These are phyloP conservation scores for Monosporozyma unispora DNA, from an alignment of 805 yeast species.

Conservation along the genomic window DNA sequence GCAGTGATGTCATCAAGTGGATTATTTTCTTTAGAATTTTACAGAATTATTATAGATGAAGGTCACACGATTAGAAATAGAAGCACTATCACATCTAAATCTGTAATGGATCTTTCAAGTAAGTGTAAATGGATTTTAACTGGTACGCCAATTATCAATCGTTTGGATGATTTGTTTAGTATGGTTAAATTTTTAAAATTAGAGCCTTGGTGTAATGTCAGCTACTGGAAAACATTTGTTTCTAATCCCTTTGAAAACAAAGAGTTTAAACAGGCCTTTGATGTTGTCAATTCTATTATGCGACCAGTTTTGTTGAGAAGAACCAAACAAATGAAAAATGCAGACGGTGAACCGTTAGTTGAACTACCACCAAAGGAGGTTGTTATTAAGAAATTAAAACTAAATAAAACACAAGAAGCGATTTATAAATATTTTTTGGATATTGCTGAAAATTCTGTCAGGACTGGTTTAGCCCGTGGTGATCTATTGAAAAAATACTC, in stretches of 20 bases:
- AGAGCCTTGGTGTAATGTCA: constrained; percentile 85
- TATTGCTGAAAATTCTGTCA: constrained; percentile 55
- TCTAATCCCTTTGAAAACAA: constrained; percentile 75
- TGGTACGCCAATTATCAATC: constrained; percentile 87
- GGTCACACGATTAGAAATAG: constrained; percentile 84
- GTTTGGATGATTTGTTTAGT: constrained; percentile 79
- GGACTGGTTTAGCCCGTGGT: constrained; percentile 53
- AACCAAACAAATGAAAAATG: constrained; percentile 74
- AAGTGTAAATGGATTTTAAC: constrained; percentile 76
- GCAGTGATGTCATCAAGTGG: constrained; percentile 36
- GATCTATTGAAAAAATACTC: constrained; percentile 64
- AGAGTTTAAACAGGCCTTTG: constrained; percentile 62
- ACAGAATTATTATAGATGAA: constrained; percentile 76
- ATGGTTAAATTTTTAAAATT: constrained; percentile 62
- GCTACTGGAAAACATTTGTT: constrained; percentile 81
- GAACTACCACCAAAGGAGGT: constrained; percentile 70
- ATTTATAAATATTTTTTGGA: constrained; percentile 62
- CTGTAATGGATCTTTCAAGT: constrained; percentile 58
- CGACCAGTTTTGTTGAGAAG: constrained; percentile 78
- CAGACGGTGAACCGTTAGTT: constrained; percentile 65
- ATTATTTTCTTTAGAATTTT: constrained; percentile 61
- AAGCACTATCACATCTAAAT: constrained; percentile 66
- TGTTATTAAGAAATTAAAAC: constrained; percentile 53
- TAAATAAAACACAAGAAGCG: constrained; percentile 55
- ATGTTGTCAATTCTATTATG: constrained; percentile 73